These are phyloP conservation scores for Cardamine resedifolia DNA, from an alignment of 345 rosid species.

Conservation along the genomic window DNA sequence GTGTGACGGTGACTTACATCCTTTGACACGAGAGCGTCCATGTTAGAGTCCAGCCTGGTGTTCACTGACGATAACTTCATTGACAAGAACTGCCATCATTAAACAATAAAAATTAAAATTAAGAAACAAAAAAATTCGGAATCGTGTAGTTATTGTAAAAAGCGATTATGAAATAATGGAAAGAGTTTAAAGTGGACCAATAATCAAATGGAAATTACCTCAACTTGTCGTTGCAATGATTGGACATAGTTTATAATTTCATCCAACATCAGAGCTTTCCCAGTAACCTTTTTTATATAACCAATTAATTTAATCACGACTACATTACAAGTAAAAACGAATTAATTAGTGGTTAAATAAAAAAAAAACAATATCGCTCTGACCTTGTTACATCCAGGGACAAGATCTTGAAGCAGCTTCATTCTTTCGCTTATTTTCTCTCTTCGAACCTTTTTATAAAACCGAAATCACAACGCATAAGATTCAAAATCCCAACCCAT, in stretches of 20 bases:
- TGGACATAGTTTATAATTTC: constrained; percentile 91
- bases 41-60: constrained; percentile 68
- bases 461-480: not conserved
- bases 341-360: not conserved
- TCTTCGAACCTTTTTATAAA: constrained; percentile 61
- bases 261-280: constrained; percentile 87
- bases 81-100: constrained; percentile 70
- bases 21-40: constrained; percentile 58
- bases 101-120: not conserved
- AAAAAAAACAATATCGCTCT: not conserved
- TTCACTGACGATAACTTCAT: constrained; percentile 92
- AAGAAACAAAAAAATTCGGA: not conserved
- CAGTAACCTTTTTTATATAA: constrained; percentile 54
- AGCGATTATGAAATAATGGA: constrained; percentile 33
- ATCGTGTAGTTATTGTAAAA: constrained; percentile 1
- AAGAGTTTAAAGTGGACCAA: constrained; percentile 18
- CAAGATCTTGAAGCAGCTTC: constrained; percentile 96
- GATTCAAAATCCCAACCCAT: not conserved
- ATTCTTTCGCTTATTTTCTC: constrained; percentile 97
- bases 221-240: constrained; percentile 91
- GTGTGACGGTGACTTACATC: constrained; percentile 61
- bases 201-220: constrained; percentile 50
- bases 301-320: not conserved
- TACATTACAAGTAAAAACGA: constrained; percentile 3
- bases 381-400: constrained; percentile 97